phyloP scores from a whole-genome alignment of 2,329 filamentous ascomycete genomes.

The Colletotrichum cereale region DNA sequence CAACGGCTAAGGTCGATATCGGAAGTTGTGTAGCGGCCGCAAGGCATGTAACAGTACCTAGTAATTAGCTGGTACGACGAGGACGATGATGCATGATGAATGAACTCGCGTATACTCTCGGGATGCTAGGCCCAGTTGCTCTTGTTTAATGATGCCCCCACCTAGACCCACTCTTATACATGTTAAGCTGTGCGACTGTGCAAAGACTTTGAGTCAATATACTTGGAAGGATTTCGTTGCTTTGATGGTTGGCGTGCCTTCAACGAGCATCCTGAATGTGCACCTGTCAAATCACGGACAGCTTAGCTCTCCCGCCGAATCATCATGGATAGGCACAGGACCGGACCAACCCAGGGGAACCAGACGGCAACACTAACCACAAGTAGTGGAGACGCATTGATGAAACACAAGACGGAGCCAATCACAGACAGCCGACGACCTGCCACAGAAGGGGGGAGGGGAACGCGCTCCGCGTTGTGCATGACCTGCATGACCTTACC shows the following conservation, averaged over 20 bases:
- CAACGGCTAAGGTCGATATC: slow-evolving; percentile 54
- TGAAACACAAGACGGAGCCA: slow-evolving; percentile 33
- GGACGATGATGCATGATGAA: slow-evolving; percentile 28
- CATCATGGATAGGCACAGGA: neutral
- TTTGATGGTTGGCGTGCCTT: too few species aligned
- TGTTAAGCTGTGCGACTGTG: neutral
- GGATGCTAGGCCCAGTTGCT: neutral
- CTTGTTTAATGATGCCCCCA: neutral
- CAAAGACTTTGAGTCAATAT: neutral
- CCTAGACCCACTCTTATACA: too few species aligned
- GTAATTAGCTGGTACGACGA: slow-evolving; percentile 14
- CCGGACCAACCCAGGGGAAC: neutral
- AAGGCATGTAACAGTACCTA: slow-evolving; percentile 12
- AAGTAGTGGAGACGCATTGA: slow-evolving; percentile 10
- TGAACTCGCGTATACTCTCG: neutral
- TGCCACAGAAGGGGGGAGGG: slow-evolving; percentile 18
- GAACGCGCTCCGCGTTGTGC: slow-evolving; percentile 20
- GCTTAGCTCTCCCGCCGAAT: too few species aligned
- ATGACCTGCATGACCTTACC: slow-evolving; percentile 32
- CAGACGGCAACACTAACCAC: slow-evolving; percentile 25
- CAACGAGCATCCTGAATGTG: neutral
- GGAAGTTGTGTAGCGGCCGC: neutral
- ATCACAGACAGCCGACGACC: slow-evolving; percentile 12
- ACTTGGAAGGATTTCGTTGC: too few species aligned
- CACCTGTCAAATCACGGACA: neutral